Base-by-base conservation (phyloP, 108 stramenopile species). In the Skeletonema menzelii region DNA sequence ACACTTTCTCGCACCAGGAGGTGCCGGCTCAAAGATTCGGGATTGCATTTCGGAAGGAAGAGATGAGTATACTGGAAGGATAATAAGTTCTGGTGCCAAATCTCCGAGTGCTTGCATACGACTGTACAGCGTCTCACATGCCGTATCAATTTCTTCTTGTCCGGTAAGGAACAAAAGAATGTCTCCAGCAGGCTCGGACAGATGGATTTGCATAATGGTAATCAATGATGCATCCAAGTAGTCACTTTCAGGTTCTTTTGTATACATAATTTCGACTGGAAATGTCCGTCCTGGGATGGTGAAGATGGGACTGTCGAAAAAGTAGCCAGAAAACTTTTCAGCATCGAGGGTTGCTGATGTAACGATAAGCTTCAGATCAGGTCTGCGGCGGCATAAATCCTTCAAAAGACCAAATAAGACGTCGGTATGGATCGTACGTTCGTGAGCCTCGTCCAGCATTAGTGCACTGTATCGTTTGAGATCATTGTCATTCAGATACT, bases 141-240 rank as follows among this genome's bases (percentile, higher is more conserved):
- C 97, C 13, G 96, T 95, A 85, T 99, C 98, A 73, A 99, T 99
- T 76, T 99, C 99, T 69, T 99, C 99, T 82, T 99, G 97, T 28
- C 99, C 99, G 8, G 99, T 99, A 40, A 99, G 70, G 80, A 99
- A 99, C 1, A 90, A 75, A 20, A 98, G 85, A 73, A 98, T 91
- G 73, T 99, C 99, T 38, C 99, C 99, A 26, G 96, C 95, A 13
- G 97, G 97, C 82, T 99, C 97, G 20, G 90, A 91, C 7, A 99
- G 76, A 77, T 99, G 99, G 53, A 99, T 99, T 79, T 98, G 97
- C 98, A 99, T 98, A 0, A 97, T 95, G 13, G 97, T 99, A 20
- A 96, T 95, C 67, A 99, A 81, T 8, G 95, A 86, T 10, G 97
- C 97, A 68, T 99, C 99, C 26, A 99, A 61, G 83, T 99, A 99